Base-by-base conservation (phyloP, 805 yeast species). In the Metschnikowia proteae region DNA sequence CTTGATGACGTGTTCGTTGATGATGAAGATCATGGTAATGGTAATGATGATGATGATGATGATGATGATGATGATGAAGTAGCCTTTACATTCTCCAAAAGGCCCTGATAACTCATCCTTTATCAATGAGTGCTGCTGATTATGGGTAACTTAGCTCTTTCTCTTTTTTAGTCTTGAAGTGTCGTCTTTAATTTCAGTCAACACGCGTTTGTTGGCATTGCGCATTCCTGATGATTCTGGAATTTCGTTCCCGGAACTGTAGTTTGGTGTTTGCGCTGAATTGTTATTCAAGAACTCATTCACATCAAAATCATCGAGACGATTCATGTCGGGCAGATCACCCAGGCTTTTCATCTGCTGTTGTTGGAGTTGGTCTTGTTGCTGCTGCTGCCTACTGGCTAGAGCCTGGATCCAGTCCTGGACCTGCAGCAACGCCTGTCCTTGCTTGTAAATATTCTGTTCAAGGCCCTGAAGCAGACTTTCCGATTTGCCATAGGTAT, bases 341-440 rank as follows among this genome's bases (percentile, higher is more conserved):
- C 28, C 41, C 22, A 31, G 53, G 33, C 51, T 52, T 30, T 40
- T 45, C 33, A 40, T 50, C 40, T 53, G 50, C 36, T 50, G 53
- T 41, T 55, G 50, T n/a, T 52, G 56, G 10, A 54, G 28, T 38
- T 56, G 58, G 38, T 53, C 52, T 38, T 58, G 60, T 25, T 58
- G 57, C 25, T 58, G 55, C 40, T 54, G 57, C 22, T 59, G 57
- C 31, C 50, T 45, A 30, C 39, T 49, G 4, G 59, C 57, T 32
- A 57, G 42, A 25, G 55, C 71, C 46, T 69, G 76, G 41, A 79
- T 71, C 82, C 82, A 79, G 51, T 80, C 83, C 58, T 78, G 80
- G 1, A 78, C 80, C 57, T 79, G 82, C 59, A 71, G 78, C 46
- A 80, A 69, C 3, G 81, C 73, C 51, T 72, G 75, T 9, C 81